Base-by-base conservation (phyloP, 352 stramenopile genomes). In the Pythium monospermum region DNA sequence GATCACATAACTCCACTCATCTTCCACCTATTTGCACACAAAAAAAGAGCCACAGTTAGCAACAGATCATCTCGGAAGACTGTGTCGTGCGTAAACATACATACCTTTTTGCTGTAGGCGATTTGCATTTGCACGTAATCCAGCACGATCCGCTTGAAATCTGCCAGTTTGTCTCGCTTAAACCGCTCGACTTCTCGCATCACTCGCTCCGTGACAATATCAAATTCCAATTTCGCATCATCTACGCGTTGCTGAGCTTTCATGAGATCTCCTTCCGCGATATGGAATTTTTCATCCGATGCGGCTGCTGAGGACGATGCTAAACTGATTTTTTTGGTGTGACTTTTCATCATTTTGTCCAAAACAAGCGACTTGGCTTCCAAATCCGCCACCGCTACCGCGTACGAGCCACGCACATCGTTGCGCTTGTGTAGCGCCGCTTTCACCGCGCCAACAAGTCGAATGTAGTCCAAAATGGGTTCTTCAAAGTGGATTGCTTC, bases 71-170 rank as follows among this genome's bases (percentile, higher is more conserved):
- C 15, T 21, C 10, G 18, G 30, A 15, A 19, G 7, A 50, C 44
- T 32, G 40, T n/a, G n/a, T n/a, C n/a, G n/a, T n/a, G n/a, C n/a
- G n/a, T n/a, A n/a, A n/a, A n/a, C n/a, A 28, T 28, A 19, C 51
- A 2, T 22, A 92, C 85, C 66, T 91, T 85, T 55, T 96, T 95
- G 70, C 97, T 98, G 76, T 98, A 97, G 53, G 97, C 85, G 54
- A 98, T 97, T 66, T 99, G 93, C 64, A 98, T 84, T 48, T 97
- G 80, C 60, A 98, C 97, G 73, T 98, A 99, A 38, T 98, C 91
- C 54, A 98, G 71, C 15, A 99, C 90, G 48, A 97, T 97, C 38
- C 82, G 78, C 57, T 96, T 96, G 60, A 99, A 98, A 55, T 99
- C 95, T 6, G 85, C 81, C 0, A 96, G 72, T 43, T 98, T 98